A percentile compares a stretch with the other conserved stretches of the same genome.
These are phyloP conservation scores for Moniliella sp. DNA, from an alignment of 1,284 basidiomycete genomes.

Conservation along the genomic window DNA sequence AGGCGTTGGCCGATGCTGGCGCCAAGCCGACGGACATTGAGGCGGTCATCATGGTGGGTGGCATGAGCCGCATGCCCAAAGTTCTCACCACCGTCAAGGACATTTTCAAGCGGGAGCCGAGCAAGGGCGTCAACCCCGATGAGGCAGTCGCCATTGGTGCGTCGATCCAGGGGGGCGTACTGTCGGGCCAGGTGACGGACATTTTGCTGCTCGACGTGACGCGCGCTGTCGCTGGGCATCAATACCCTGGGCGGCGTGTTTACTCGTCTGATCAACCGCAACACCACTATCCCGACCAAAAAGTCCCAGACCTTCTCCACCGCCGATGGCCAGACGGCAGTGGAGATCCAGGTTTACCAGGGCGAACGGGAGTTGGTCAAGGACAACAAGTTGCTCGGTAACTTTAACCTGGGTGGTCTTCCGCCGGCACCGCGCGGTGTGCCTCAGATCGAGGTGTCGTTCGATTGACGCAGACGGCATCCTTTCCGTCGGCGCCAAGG, in stretches of 20 bases:
- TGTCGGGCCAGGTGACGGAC: slow-evolving; percentile 85
- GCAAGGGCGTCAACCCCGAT: slow-evolving; percentile 92
- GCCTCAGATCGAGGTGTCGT: slow-evolving; percentile 94
- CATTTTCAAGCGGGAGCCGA: slow-evolving; percentile 83
- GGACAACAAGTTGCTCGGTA: slow-evolving; percentile 97
- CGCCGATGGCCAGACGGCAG: slow-evolving; percentile 55
- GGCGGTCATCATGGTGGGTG: slow-evolving; percentile 91
- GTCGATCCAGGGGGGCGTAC: slow-evolving; percentile 78
- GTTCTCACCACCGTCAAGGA: slow-evolving; percentile 77
- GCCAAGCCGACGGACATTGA: slow-evolving; percentile 77
- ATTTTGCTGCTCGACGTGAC: slow-evolving; percentile 87
- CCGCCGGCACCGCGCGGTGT: slow-evolving; percentile 92
- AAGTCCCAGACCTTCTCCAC: slow-evolving; percentile 97
- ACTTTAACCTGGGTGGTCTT: slow-evolving; percentile 62
- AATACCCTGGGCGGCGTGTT: slow-evolving; percentile 97
- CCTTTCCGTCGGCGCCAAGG: slow-evolving; percentile 82
- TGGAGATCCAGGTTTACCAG: slow-evolving; percentile 81
- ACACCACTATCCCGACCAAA: slow-evolving; percentile 97
- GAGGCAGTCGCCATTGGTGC: slow-evolving; percentile 83
- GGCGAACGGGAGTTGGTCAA: slow-evolving; percentile 90
- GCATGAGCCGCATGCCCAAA: slow-evolving; percentile 91
- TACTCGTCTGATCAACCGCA: slow-evolving; percentile 57
- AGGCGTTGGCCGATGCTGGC: slow-evolving; percentile 73
- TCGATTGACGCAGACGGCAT: slow-evolving; percentile 93
- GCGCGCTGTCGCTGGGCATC: slow-evolving; percentile 76